These are phyloP conservation scores for Voacanga thouarsii DNA, from an alignment of 257 asterid species.

Conservation along the genomic window DNA sequence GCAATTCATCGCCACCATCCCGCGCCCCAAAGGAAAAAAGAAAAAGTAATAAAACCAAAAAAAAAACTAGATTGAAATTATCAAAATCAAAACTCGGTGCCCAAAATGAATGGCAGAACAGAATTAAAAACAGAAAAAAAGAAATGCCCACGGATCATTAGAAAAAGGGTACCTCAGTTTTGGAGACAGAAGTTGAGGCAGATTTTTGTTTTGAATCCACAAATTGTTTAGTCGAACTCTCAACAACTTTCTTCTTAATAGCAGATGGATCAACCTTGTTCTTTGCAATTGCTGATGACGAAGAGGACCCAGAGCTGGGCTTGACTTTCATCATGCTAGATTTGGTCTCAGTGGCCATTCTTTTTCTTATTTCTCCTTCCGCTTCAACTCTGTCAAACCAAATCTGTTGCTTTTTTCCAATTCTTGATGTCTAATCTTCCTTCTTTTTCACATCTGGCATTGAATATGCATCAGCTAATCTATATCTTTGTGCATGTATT, in stretches of 20 bases:
- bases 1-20: not conserved
- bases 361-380: not conserved
- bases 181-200: constrained; percentile 32
- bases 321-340: constrained; percentile 39
- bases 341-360: constrained; percentile 51
- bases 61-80: constrained; percentile 6
- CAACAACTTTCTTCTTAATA: constrained; percentile 46
- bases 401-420: not conserved
- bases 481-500: not conserved
- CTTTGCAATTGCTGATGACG: constrained; percentile 34
- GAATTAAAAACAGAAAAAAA: not conserved
- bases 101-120: not conserved
- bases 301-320: constrained; percentile 42
- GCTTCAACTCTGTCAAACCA: not conserved
- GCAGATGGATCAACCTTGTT: constrained; percentile 47
- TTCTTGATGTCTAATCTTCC: constrained; percentile 3
- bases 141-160: not conserved
- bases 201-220: constrained; percentile 38
- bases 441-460: constrained; percentile 11
- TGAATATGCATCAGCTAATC: constrained; percentile 14
- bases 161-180: constrained; percentile 31
- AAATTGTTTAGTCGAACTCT: constrained; percentile 39
- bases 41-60: not conserved
- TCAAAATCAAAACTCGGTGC: constrained; percentile 7
- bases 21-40: not conserved